Evolutionary conservation across 2,329 filamentous ascomycete genomes (phyloP).

Genomic region (Dactylellina sp.): DNA sequence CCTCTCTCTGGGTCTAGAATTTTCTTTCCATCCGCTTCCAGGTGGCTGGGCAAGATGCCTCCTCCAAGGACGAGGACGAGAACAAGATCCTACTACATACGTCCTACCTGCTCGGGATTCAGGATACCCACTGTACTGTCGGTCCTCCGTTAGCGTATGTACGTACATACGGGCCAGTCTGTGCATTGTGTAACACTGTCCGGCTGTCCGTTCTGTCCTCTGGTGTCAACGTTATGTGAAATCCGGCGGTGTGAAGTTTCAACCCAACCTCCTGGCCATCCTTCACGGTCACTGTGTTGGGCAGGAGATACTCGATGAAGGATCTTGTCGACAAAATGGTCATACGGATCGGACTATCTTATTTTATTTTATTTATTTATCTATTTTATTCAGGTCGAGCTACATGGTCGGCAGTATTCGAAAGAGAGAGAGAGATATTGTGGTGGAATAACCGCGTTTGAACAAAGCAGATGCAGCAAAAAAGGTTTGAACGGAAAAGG

Average conservation of each 20-base stretch:
- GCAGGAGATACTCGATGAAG: background rate
- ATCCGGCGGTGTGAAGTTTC: constrained; percentile 6
- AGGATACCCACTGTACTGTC: constrained; percentile 18
- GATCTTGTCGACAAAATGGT: background rate
- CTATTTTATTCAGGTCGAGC: too few relatives aligned
- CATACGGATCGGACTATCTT: background rate
- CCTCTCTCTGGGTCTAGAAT: constrained; percentile 42
- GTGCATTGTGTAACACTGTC: constrained; percentile 44
- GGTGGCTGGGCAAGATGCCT: constrained; percentile 31
- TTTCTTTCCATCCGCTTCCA: constrained; percentile 52
- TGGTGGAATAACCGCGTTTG: constrained; percentile 31
- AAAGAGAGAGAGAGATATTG: background rate
- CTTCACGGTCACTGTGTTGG: background rate
- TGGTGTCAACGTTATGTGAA: constrained; percentile 33
- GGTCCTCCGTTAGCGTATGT: constrained; percentile 14
- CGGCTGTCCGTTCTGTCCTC: constrained; percentile 12
- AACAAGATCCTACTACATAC: too few relatives aligned
- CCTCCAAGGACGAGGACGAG: too few relatives aligned
- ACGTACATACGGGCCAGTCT: constrained; percentile 8
- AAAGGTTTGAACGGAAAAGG: constrained; percentile 8
- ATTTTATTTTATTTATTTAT: background rate
- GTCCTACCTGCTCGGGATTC: constrained; percentile 45
- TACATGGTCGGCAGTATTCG: too few relatives aligned
- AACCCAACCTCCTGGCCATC: background rate
- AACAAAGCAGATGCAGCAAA: constrained; percentile 1